Base-by-base conservation (phyloP, 345 rosid species). In the Clausena lansium region DNA sequence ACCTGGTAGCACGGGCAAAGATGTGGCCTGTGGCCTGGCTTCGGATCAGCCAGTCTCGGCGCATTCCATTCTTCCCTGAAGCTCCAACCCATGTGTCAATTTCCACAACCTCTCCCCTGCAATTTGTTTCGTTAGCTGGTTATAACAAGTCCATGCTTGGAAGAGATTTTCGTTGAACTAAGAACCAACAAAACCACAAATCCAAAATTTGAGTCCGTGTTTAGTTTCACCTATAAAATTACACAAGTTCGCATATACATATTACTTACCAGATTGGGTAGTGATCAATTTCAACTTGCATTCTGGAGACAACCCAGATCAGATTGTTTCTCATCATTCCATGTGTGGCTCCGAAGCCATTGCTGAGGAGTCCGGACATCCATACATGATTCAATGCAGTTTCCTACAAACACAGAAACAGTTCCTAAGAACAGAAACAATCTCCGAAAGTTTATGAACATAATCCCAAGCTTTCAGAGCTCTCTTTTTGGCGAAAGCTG, bases 11-110 rank as follows among this genome's bases (percentile, higher is more conserved):
- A 8, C 84, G 80, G 5, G 89, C 92, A 71, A 82, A 89, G 45
- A 86, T 82, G 27, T 84, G 84, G 72, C 93, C 93, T 6, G 91
- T 82, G 35, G 87, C 86, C 81, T 91, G 95, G 81, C 92, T 87
- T 55, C 92, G 81, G 60, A 91, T 85, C 33, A 88, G 70, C 93
- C 93, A 91, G 77, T 91, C 95, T 72, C 93, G 77, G 22, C 90
- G 73, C 93, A 89, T 91, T 76, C 93, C 93, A 75, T 88, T 89
- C 85, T 88, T 91, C 30, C 95, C 93, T 11, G 92, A 87, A 64
- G 92, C 87, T 77, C 88, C 93, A 36, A 91, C 92, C 95, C 95
- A 91, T 5, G 95, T 91, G 70, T 88, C 92, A 6, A 91, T 82
- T 71, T 91, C 95, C 64, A 89, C 66, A 2, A 88, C 65, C 85